These are phyloP conservation scores for Neonothopanus nambi DNA, from an alignment of 1,284 basidiomycete species.

Conservation along the genomic window DNA sequence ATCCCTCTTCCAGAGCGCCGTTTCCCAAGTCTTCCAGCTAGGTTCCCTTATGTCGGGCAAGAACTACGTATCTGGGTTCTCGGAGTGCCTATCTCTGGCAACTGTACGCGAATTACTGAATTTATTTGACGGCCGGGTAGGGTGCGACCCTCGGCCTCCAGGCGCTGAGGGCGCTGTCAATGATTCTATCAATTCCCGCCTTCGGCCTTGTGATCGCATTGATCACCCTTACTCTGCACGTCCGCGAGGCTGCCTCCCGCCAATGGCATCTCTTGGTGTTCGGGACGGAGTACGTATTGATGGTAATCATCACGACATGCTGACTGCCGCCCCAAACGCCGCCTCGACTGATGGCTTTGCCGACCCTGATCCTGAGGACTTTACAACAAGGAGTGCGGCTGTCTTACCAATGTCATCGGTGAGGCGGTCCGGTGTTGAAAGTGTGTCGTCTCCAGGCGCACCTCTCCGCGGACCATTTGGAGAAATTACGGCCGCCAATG, in stretches of 20 bases:
- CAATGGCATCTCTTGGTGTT: background rate
- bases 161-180: background rate
- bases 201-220: background rate
- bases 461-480: no score
- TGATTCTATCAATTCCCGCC: background rate
- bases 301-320: no score
- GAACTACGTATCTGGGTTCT: slow-evolving; percentile 12
- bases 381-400: no score
- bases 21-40: slow-evolving; percentile 15
- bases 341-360: no score
- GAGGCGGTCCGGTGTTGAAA: no score
- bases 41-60: slow-evolving; percentile 14
- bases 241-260: background rate
- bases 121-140: slow-evolving; percentile 16
- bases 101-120: slow-evolving; percentile 30
- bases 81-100: slow-evolving; percentile 29
- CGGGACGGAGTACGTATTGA: no score
- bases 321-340: no score
- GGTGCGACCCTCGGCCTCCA: background rate
- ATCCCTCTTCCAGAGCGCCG: slow-evolving; percentile 27
- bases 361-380: no score
- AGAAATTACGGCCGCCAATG: no score
- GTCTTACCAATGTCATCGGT: no score
- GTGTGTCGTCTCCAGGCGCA: no score
- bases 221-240: background rate